Conservation (phyloP, 2,329 filamentous ascomycete species). For the Trichoderma afroharzianum region DNA sequence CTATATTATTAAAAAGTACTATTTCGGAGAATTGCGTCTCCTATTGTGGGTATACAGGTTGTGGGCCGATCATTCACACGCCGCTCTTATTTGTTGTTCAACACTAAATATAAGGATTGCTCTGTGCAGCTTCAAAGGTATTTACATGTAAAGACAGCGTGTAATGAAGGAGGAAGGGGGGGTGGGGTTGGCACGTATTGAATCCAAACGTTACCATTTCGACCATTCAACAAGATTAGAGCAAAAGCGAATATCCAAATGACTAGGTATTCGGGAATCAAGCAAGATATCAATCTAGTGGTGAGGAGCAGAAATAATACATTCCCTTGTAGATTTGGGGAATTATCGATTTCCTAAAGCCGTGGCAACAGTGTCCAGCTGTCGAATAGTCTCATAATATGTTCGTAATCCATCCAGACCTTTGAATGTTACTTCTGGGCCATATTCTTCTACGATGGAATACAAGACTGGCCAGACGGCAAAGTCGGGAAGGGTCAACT, state of each 20-base stretch:
- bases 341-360: constrained; percentile 20
- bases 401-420: constrained; percentile 30
- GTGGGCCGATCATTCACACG: neutral
- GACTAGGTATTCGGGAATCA: neutral
- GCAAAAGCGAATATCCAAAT: neutral
- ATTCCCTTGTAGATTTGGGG: neutral
- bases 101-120: neutral
- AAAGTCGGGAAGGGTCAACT: constrained; percentile 49
- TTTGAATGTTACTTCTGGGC: constrained; percentile 27
- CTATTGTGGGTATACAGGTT: neutral
- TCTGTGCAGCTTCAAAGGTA: neutral
- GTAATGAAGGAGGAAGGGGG: neutral
- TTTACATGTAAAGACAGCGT: neutral
- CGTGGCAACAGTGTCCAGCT: constrained; percentile 24
- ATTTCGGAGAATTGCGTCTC: neutral
- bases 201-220: neutral
- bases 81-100: neutral
- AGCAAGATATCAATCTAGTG: neutral
- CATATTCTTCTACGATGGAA: constrained; percentile 38
- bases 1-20: neutral
- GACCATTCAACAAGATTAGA: neutral
- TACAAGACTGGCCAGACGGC: constrained; percentile 55
- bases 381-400: constrained; percentile 36
- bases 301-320: neutral
- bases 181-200: neutral